Percentiles rank a stretch among this genome's conserved stretches.
phyloP scores from a whole-genome alignment of 805 yeast species.

The Helenozyma rhizophorensis region DNA sequence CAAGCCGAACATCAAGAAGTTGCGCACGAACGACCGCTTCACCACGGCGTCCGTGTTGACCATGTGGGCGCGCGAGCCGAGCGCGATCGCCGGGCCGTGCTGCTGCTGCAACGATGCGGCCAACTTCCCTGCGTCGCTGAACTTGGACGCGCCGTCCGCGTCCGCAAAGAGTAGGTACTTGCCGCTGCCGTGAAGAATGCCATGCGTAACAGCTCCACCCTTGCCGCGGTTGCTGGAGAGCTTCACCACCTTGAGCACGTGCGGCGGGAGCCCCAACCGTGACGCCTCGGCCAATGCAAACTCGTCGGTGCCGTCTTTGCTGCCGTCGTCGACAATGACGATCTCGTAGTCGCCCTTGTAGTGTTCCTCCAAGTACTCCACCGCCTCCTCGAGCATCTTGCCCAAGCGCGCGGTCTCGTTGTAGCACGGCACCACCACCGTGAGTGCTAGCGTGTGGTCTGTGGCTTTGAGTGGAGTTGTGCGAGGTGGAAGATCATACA shows the following conservation, averaged over 20 bases:
- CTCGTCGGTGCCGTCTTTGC: conserved; percentile 71
- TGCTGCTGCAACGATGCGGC: conserved; percentile 34
- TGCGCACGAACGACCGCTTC: conserved; percentile 82
- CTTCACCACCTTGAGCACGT: conserved; percentile 64
- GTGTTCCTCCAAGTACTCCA: conserved; percentile 44
- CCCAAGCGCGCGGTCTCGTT: conserved; percentile 77
- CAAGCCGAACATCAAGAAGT: conserved; percentile 87
- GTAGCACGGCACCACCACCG: conserved; percentile 90
- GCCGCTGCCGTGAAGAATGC: conserved; percentile 74
- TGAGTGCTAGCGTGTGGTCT: conserved; percentile 25
- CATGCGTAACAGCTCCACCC: conserved; percentile 92
- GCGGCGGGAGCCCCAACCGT: conserved; percentile 47
- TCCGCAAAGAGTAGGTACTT: conserved; percentile 81
- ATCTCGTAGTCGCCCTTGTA: conserved; percentile 58
- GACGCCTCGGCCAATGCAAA: conserved; percentile 63
- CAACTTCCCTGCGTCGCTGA: conserved; percentile 60
- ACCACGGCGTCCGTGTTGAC: conserved; percentile 94
- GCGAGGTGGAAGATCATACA: conserved; percentile 31
- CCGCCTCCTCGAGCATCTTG: conserved; percentile 66
- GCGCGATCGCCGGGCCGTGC: conserved; percentile 56
- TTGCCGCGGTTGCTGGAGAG: conserved; percentile 82
- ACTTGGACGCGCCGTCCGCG: conserved; percentile 94
- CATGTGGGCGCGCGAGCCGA: conserved; percentile 97
- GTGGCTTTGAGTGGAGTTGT: conserved; percentile 20
- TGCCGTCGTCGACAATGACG: conserved; percentile 88